Evolutionary conservation across 768 basidiomycete genomes (phyloP), one percentile per base, ranked within the genome.

Genomic region (Amanita pseudoporphyria): DNA sequence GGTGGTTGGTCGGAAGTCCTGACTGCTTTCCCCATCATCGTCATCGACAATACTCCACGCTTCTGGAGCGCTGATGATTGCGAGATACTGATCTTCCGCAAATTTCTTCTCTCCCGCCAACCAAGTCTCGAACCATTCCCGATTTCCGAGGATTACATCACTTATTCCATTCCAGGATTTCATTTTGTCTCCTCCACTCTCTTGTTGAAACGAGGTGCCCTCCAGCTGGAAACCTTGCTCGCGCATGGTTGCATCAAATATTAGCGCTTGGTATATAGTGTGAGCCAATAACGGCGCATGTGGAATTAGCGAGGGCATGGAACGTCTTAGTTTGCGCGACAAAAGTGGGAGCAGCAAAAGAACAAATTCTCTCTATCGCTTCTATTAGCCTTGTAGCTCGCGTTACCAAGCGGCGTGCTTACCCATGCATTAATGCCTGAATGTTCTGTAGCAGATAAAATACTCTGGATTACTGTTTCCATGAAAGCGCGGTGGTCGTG

Each of bases 61-160:
- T 49, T 94, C 87, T 2, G 79, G 56, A 2, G 86, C 71, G 44
- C 77, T 77, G 56, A 96, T 87, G 47, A 93, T 87, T 33, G 84
- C 81, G 52, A 86, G 75, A 61, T 93, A 95, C 59, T 92, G 91
- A 47, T 81, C 77, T 56, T 96, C 84, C 3, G 84, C 81, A 60
- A 98, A 98, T 57, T 79, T 74, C 58, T 83, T 82, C 67, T 99
- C 96, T 13, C 87, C 94, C 26, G 79, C 76, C 30, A 96, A 64
- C 96, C 96, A 99, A 3, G 79, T 74, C 36, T 84, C 78, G 60
- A 94, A 97, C 94, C 93, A 98, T 50, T 88, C 85, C 46, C 78
- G 73, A 53, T 82, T 79, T 6, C 82, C 87, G 3, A 99, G 72
- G 9, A 99, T 79, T 18, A 89, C 75, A 21, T 83, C 82, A 55